phyloP scores from a whole-genome alignment of 2,329 filamentous ascomycete species.

The Nectriaceae sp. region DNA sequence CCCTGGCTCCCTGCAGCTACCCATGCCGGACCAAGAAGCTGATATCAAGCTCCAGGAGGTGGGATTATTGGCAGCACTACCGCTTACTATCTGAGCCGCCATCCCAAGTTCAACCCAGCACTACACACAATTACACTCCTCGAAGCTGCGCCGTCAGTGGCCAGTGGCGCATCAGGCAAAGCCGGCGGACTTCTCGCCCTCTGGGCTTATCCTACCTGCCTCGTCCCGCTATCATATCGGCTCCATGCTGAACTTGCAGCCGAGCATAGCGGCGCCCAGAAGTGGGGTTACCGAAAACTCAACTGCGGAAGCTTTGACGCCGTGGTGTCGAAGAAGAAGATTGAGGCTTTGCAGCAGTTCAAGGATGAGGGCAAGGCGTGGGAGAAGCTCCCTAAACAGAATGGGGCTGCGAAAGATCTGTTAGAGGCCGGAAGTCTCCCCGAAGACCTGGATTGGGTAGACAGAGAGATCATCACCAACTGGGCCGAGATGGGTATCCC shows the following conservation, averaged over 20 bases:
- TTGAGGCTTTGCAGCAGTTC: slow-evolving; percentile 30
- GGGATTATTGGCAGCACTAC: slow-evolving; percentile 92
- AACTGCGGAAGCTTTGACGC: slow-evolving; percentile 65
- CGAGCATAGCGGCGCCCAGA: slow-evolving; percentile 74
- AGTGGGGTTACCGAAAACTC: slow-evolving; percentile 85
- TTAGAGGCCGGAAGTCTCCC: slow-evolving; percentile 66
- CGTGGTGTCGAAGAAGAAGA: slow-evolving; percentile 37
- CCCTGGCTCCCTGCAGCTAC: too few relatives aligned
- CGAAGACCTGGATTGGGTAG: slow-evolving; percentile 81
- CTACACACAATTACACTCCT: slow-evolving; percentile 81
- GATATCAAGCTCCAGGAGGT: slow-evolving; percentile 59
- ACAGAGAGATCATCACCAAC: slow-evolving; percentile 61
- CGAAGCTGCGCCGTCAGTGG: slow-evolving; percentile 80
- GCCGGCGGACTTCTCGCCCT: slow-evolving; percentile 86
- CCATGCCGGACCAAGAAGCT: neutral
- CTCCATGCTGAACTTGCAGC: slow-evolving; percentile 83
- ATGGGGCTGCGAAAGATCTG: slow-evolving; percentile 47
- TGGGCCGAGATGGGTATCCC: slow-evolving; percentile 80
- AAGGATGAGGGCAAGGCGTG: slow-evolving; percentile 46
- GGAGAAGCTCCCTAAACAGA: slow-evolving; percentile 64
- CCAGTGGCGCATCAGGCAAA: slow-evolving; percentile 91
- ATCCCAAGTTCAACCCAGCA: slow-evolving; percentile 75
- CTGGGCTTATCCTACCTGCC: slow-evolving; percentile 85
- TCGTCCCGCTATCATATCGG: slow-evolving; percentile 83
- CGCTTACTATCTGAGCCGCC: slow-evolving; percentile 87